Conservation (phyloP, 805 yeast genomes). For the Komagataella ulmi region DNA sequence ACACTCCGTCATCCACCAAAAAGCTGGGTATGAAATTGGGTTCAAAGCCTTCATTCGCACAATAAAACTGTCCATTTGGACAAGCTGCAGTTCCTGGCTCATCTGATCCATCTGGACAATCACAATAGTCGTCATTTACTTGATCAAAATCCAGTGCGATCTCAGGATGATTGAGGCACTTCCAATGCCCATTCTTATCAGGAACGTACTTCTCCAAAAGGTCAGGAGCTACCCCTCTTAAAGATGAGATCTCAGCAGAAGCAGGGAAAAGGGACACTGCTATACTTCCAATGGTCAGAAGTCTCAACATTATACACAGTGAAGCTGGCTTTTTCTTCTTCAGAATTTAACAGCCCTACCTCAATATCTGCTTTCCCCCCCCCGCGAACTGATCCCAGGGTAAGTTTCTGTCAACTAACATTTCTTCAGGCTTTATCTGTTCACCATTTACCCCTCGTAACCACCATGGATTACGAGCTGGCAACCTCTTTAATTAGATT, state of each 20-base stretch:
- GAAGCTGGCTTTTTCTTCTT: not conserved
- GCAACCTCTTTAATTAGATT: conserved; percentile 43
- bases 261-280: not conserved
- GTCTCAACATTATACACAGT: not conserved
- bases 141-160: conserved; percentile 44
- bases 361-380: not conserved
- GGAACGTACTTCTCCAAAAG: conserved; percentile 30
- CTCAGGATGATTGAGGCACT: conserved; percentile 57
- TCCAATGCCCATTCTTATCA: conserved; percentile 41
- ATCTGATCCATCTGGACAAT: conserved; percentile 96
- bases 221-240: not conserved
- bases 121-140: conserved; percentile 84
- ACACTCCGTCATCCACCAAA: conserved; percentile 77
- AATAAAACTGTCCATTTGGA: conserved; percentile 40
- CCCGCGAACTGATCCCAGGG: not conserved
- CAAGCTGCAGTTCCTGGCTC: conserved; percentile 96
- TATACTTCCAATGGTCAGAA: not conserved
- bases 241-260: not conserved
- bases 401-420: not conserved
- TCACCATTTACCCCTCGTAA: not conserved
- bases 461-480: conserved; percentile 3
- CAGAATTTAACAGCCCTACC: not conserved
- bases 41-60: conserved; percentile 61
- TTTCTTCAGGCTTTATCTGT: not conserved
- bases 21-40: conserved; percentile 50